Percentiles rank a stretch among this genome's conserved stretches.
Evolutionary conservation across 164 flowering plant genomes (phyloP).

Genomic region (Aristolochia fimbriata): DNA sequence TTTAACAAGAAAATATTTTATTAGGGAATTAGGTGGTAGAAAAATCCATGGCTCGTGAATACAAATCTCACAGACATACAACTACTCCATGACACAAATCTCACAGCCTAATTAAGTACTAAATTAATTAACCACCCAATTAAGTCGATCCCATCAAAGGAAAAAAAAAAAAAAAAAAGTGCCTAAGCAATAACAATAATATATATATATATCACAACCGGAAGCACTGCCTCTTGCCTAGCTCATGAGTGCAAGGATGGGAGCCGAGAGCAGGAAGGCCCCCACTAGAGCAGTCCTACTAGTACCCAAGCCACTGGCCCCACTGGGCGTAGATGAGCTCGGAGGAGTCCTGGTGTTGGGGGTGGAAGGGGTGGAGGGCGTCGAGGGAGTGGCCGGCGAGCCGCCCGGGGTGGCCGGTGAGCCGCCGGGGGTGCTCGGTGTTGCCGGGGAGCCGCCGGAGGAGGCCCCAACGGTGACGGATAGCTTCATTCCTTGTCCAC

Average conservation of each 20-base stretch:
- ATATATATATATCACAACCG: too few species aligned
- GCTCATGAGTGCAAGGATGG: conserved; percentile 21
- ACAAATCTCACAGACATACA: not conserved
- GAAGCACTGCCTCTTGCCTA: conserved; percentile 56
- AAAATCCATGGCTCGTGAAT: too few species aligned
- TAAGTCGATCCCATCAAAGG: not conserved
- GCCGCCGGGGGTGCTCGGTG: not conserved
- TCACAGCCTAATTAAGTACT: not conserved
- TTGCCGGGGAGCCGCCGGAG: not conserved
- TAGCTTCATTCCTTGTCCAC: conserved; percentile 18
- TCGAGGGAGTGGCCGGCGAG: not conserved
- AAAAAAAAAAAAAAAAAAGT: too few species aligned
- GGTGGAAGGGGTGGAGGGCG: conserved; percentile 8
- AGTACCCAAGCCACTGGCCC: conserved; percentile 9
- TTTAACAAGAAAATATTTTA: too few species aligned
- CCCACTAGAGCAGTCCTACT: conserved; percentile 21
- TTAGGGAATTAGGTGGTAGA: too few species aligned
- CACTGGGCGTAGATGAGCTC: conserved; percentile 4
- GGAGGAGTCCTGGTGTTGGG: not conserved
- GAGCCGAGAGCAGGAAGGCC: conserved; percentile 17
- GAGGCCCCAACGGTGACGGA: conserved; percentile 1
- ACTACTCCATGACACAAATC: not conserved
- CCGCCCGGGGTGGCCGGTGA: not conserved
- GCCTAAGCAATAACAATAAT: too few species aligned
- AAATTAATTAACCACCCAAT: not conserved